phyloP scores from a whole-genome alignment of 164 flowering plant species.

The Echeveria elegans region DNA sequence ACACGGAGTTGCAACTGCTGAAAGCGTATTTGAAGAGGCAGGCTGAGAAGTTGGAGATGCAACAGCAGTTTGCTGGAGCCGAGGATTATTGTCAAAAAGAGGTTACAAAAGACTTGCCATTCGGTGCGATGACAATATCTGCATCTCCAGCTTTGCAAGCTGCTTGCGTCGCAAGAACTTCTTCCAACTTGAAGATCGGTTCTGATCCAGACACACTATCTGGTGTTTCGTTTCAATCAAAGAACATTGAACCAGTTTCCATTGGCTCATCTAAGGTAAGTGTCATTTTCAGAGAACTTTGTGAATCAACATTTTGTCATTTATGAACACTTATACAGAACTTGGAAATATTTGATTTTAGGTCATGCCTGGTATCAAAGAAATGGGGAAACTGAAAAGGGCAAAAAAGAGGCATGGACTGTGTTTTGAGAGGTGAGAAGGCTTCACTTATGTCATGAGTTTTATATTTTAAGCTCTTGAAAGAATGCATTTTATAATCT shows the following conservation, averaged over 20 bases:
- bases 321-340: background rate
- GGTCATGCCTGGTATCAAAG: conserved; percentile 38
- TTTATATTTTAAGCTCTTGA: no score
- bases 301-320: background rate
- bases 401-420: conserved; percentile 23
- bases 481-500: no score
- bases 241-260: conserved; percentile 64
- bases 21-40: conserved; percentile 49
- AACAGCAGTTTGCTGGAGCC: conserved; percentile 15
- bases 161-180: conserved; percentile 25
- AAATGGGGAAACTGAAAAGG: conserved; percentile 22
- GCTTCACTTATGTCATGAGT: no score
- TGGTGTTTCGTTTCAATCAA: conserved; percentile 54
- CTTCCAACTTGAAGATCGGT: conserved; percentile 43
- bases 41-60: conserved; percentile 37
- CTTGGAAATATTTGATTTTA: conserved; percentile 12
- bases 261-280: conserved; percentile 57
- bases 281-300: background rate
- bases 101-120: conserved; percentile 50
- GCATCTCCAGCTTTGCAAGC: conserved; percentile 14
- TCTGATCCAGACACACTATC: conserved; percentile 17
- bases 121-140: conserved; percentile 66
- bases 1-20: conserved; percentile 43
- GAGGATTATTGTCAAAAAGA: conserved; percentile 23
- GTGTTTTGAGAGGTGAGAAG: no score